Evolutionary conservation across 805 yeast species (phyloP).

Genomic region (Yamadazyma olivae): DNA sequence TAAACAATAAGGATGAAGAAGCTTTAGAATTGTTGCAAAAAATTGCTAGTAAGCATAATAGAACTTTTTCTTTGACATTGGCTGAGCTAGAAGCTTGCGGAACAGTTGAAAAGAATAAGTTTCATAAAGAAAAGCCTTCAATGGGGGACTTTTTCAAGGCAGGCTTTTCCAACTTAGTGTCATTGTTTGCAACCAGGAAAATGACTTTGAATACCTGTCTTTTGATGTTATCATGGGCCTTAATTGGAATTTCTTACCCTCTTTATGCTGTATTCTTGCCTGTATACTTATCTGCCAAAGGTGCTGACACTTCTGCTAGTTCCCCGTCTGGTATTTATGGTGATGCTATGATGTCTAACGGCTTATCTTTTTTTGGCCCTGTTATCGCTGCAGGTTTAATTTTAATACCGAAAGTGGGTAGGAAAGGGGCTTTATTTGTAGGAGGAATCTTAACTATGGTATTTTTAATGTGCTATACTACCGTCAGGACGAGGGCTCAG

Average conservation of each 20-base stretch:
- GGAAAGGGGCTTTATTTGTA: constrained; percentile 55
- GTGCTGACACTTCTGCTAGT: constrained; percentile 42
- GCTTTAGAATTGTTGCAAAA: constrained; percentile 41
- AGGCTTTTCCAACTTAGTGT: constrained; percentile 15
- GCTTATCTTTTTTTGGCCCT: constrained; percentile 27
- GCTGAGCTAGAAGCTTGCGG: constrained; percentile 48
- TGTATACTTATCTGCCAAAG: constrained; percentile 47
- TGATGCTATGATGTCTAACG: constrained; percentile 25
- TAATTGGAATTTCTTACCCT: constrained; percentile 55
- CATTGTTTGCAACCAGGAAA: constrained; percentile 35
- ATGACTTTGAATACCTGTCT: constrained; percentile 39
- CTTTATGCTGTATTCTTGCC: constrained; percentile 52
- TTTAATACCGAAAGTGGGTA: constrained; percentile 35
- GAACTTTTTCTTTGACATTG: constrained; percentile 40
- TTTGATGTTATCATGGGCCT: constrained; percentile 46
- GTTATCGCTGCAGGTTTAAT: constrained; percentile 23
- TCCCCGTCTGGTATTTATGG: constrained; percentile 19
- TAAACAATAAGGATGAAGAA: constrained; percentile 50
- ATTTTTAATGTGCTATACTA: constrained; percentile 60
- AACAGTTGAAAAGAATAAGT: constrained; percentile 16
- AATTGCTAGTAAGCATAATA: constrained; percentile 44
- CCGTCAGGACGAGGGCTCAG: constrained; percentile 47
- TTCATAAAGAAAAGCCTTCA: constrained; percentile 14
- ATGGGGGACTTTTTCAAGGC: constrained; percentile 17
- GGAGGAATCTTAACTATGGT: constrained; percentile 56